Evolutionary conservation across 805 yeast species (phyloP).

Genomic region (Metschnikowia santaceciliae): DNA sequence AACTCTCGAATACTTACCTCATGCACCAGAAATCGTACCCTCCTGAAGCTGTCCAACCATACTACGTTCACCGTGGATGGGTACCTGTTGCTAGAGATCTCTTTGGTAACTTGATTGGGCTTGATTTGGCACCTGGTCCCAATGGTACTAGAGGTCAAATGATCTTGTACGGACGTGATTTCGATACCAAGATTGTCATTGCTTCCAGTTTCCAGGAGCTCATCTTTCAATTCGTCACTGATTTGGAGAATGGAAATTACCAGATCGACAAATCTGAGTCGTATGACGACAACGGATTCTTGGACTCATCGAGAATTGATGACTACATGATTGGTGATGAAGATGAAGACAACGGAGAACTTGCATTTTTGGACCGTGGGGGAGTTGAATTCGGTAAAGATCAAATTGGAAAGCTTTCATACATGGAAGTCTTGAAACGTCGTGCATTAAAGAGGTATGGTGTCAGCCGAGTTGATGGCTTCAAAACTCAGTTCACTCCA

Average conservation of each 20-base stretch:
- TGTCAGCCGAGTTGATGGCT: constrained; percentile 29
- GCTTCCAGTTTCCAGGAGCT: constrained; percentile 34
- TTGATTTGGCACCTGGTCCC: constrained; percentile 21
- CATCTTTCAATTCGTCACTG: constrained; percentile 33
- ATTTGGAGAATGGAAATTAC: constrained; percentile 41
- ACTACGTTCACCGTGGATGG: constrained; percentile 21
- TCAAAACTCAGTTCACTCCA: constrained; percentile 37
- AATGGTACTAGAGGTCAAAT: constrained; percentile 18
- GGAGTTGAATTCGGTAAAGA: constrained; percentile 33
- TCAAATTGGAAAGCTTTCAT: constrained; percentile 28
- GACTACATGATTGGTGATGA: constrained; percentile 43
- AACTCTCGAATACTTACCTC: constrained; percentile 16
- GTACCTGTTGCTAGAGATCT: constrained; percentile 17
- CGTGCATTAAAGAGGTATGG: constrained; percentile 41
- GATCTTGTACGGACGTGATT: constrained; percentile 20
- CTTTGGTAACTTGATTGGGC: constrained; percentile 17
- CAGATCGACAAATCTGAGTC: constrained; percentile 32
- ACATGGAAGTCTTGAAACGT: constrained; percentile 40
- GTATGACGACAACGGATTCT: constrained; percentile 34
- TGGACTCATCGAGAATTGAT: constrained; percentile 36
- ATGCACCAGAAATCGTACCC: constrained; percentile 20
- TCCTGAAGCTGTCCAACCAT: constrained; percentile 18
- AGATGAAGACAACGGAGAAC: constrained; percentile 44
- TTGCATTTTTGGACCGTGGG: constrained; percentile 34
- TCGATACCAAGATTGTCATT: constrained; percentile 20